A percentile compares a stretch with the other conserved stretches of the same genome.
phyloP scores from a whole-genome alignment of 2,329 filamentous ascomycete species.

The Fusarium abutilonis region DNA sequence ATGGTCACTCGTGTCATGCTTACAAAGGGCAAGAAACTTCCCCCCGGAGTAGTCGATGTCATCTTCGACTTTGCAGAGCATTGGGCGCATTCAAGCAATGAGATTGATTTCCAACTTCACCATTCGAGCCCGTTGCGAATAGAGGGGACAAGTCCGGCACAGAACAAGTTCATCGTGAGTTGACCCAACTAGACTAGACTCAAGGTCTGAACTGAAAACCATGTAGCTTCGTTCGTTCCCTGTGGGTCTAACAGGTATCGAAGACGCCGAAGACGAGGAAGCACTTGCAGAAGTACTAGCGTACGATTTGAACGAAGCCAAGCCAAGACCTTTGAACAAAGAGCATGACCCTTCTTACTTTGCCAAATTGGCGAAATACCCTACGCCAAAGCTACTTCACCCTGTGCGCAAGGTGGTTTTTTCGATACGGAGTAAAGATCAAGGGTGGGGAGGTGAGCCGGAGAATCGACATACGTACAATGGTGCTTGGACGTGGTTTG shows the following conservation, averaged over 20 bases:
- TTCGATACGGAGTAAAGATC: conserved; percentile 65
- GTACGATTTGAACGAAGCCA: conserved; percentile 46
- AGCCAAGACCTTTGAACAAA: conserved; percentile 41
- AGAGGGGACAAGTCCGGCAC: conserved; percentile 31
- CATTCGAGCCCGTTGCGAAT: conserved; percentile 40
- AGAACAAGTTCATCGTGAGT: conserved; percentile 52
- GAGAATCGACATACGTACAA: conserved; percentile 53
- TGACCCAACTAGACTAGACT: background rate
- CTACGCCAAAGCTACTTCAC: conserved; percentile 54
- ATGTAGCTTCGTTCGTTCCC: conserved; percentile 53
- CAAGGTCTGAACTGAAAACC: conserved; percentile 8
- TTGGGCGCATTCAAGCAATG: conserved; percentile 63
- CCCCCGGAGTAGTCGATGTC: conserved; percentile 64
- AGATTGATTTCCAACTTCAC: conserved; percentile 44
- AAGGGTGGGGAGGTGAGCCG: conserved; percentile 61
- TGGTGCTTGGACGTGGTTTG: conserved; percentile 70
- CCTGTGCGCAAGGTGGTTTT: conserved; percentile 71
- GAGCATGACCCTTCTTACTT: conserved; percentile 48
- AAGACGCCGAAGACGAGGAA: conserved; percentile 42
- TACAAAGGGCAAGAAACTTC: conserved; percentile 55
- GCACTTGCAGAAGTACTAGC: conserved; percentile 44
- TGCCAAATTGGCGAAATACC: conserved; percentile 51
- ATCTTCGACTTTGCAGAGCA: conserved; percentile 71
- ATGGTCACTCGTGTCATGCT: conserved; percentile 60
- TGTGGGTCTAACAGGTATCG: conserved; percentile 49